phyloP scores from a whole-genome alignment of 495 filamentous ascomycete species.

The Hyphodiscus hymeniophilus region DNA sequence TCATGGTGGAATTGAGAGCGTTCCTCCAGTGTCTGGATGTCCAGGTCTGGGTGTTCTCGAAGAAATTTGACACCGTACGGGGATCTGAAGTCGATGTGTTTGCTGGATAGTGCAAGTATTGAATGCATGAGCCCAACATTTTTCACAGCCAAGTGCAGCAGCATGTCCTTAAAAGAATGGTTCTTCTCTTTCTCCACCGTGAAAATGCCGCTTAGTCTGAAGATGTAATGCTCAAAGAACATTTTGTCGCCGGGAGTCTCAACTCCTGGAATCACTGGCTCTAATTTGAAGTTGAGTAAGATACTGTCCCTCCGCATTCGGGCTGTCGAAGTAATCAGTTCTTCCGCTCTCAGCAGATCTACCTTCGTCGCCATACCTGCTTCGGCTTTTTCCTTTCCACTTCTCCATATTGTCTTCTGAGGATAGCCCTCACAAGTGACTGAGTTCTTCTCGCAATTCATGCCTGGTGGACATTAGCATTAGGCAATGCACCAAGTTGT shows the following conservation, averaged over 20 bases:
- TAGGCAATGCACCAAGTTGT: neutral
- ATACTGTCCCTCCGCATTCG: conserved; percentile 18
- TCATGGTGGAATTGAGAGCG: conserved; percentile 52
- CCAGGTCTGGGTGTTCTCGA: conserved; percentile 31
- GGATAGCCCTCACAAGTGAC: conserved; percentile 90
- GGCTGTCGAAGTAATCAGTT: conserved; percentile 26
- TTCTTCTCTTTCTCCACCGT: conserved; percentile 77
- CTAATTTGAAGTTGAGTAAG: conserved; percentile 47
- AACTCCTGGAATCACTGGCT: conserved; percentile 73
- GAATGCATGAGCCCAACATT: conserved; percentile 90
- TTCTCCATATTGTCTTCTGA: conserved; percentile 81
- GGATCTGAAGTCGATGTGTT: conserved; percentile 58
- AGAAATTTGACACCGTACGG: conserved; percentile 40
- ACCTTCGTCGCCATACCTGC: conserved; percentile 46
- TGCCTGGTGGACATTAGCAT: conserved; percentile 36
- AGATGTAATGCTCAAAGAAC: conserved; percentile 82
- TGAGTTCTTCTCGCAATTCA: conserved; percentile 91
- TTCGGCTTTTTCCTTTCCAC: conserved; percentile 67
- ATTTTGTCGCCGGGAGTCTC: conserved; percentile 78
- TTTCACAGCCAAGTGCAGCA: conserved; percentile 76
- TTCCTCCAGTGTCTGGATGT: conserved; percentile 32
- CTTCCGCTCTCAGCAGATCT: conserved; percentile 23
- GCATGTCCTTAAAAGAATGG: conserved; percentile 83
- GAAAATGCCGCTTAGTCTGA: conserved; percentile 69
- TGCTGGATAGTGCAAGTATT: conserved; percentile 76